phyloP scores from a whole-genome alignment of 768 basidiomycete species.

The Suillus placidus region DNA sequence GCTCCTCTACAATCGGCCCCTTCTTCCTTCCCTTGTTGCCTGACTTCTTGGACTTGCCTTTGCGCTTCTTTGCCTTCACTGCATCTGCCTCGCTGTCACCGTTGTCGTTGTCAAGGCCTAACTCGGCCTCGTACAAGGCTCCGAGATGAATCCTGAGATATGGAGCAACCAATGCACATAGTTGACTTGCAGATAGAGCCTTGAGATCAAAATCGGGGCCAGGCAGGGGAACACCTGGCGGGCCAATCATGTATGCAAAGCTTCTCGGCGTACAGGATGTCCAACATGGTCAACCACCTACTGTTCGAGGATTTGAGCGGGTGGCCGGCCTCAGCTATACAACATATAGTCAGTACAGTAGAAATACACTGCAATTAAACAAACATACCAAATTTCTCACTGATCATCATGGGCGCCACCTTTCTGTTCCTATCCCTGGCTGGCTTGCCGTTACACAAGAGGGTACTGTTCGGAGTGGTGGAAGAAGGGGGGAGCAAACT shows the following conservation, averaged over 20 bases:
- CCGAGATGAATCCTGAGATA: too few relatives aligned
- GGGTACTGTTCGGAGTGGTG: neutral
- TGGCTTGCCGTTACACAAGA: slow-evolving; percentile 1
- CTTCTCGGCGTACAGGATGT: neutral
- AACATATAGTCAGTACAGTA: neutral
- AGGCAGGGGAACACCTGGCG: neutral
- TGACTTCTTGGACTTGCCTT: slow-evolving; percentile 4
- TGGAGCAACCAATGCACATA: neutral
- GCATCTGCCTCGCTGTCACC: neutral
- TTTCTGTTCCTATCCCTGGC: slow-evolving; percentile 2
- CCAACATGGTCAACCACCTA: neutral
- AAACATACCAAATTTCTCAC: neutral
- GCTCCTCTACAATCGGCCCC: neutral
- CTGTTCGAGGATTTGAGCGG: neutral
- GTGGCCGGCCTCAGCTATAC: neutral
- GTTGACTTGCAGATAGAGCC: neutral
- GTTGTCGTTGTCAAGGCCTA: neutral
- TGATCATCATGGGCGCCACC: neutral
- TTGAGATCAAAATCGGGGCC: neutral
- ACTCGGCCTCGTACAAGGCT: neutral
- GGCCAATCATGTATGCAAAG: slow-evolving; percentile 1
- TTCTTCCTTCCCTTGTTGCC: neutral
- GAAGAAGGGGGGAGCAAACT: neutral
- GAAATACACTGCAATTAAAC: neutral
- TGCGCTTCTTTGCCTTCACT: neutral